A percentile compares a stretch with the other conserved stretches of the same genome.
phyloP scores from a whole-genome alignment of 306 rosid species.

The Trichosanthes truncata region DNA sequence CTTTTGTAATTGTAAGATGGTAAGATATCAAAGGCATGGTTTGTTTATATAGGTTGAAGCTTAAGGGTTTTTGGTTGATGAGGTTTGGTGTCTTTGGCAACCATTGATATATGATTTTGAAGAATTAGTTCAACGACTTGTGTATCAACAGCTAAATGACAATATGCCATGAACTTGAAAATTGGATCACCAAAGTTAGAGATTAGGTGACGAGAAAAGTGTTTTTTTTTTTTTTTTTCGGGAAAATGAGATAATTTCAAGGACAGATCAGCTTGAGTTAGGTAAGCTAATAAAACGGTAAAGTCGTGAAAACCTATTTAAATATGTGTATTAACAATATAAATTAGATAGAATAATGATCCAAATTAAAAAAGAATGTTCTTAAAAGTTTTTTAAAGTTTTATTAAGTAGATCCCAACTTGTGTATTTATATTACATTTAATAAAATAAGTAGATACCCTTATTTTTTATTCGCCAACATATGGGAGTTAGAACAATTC shows the following conservation, averaged over 20 bases:
- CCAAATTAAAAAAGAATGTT: too few species aligned
- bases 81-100: not conserved
- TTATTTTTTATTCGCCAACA: too few species aligned
- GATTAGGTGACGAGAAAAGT: not conserved
- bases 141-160: not conserved
- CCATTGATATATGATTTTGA: not conserved
- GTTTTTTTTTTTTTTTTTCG: not conserved
- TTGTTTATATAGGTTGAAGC: not conserved
- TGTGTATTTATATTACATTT: too few species aligned
- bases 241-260: not conserved
- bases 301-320: not conserved
- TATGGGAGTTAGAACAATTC: too few species aligned
- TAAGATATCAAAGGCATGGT: not conserved
- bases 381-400: too few species aligned
- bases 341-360: too few species aligned
- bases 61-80: not conserved
- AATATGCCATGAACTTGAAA: not conserved
- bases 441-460: too few species aligned
- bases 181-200: not conserved
- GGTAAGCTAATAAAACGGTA: not conserved
- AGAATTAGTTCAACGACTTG: not conserved
- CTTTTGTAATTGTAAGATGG: not conserved
- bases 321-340: too few species aligned
- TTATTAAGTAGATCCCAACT: too few species aligned
- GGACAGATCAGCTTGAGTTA: not conserved